Conservation (phyloP, 345 rosid genomes). For the Eucalyptus rudis region DNA sequence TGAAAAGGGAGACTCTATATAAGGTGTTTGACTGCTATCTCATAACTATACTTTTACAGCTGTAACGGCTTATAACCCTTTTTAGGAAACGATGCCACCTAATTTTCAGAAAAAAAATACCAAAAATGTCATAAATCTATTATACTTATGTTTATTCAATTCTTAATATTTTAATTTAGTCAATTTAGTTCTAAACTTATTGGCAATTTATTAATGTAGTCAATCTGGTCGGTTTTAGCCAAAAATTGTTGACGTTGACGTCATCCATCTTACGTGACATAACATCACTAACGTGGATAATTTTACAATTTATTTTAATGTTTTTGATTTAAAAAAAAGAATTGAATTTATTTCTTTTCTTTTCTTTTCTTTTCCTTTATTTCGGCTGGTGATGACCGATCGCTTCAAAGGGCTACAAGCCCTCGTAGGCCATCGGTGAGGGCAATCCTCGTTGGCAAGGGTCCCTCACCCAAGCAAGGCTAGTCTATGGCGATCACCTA, state of each 20-base stretch:
- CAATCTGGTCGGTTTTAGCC: accelerated
- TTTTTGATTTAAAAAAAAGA: no score
- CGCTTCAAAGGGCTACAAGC: no score
- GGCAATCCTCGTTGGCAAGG: neutral
- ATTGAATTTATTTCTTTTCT: no score
- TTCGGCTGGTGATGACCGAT: accelerated
- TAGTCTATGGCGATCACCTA: neutral
- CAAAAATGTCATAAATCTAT: accelerated
- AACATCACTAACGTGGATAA: accelerated
- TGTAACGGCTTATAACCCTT: neutral
- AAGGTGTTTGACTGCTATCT: neutral
- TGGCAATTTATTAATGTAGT: no score
- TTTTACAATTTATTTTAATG: no score
- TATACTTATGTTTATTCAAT: no score
- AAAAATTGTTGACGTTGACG: accelerated
- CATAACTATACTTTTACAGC: neutral
- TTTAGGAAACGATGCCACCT: neutral
- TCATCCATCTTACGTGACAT: accelerated
- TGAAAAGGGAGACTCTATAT: neutral
- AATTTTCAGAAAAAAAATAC: accelerated
- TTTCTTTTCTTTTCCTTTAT: no score
- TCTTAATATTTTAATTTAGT: no score
- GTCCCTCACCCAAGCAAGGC: neutral
- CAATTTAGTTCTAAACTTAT: neutral
- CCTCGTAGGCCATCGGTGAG: no score